Base-by-base conservation (phyloP, 2,329 filamentous ascomycete genomes). In the Aspergillus novoparasiticus region DNA sequence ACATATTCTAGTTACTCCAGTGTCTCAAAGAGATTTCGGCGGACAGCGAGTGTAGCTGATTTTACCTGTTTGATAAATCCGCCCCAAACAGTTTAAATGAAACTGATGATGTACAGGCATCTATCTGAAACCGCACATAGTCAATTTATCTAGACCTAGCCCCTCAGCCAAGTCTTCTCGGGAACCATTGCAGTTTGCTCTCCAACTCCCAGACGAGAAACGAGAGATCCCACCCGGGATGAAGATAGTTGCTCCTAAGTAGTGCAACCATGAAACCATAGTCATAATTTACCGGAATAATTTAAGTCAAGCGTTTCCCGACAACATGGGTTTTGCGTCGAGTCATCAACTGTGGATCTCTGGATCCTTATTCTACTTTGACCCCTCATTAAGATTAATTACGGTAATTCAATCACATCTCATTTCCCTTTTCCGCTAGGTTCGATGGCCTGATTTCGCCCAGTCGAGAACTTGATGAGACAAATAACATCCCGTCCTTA, bases 251-350 rank as follows among this genome's bases (percentile, higher is more conserved):
- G 30, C 34, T 41, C 26, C 26, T 6, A 28, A 39, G 4, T 48
- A 21, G n/a, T 23, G 36, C 26, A 26, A 26, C 26, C 6, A 50
- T 51, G 48, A 19, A 51, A 21, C 6, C 9, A n/a, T 14, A n/a
- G 19, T 21, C 4, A 32, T 34, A 51, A 51, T 32, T 21, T 51
- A 46, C 28, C 39, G 19, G 39, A 41, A n/a, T 41, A 30, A 58
- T 57, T 64, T 55, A 61, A 58, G 58, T 59, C 61, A 28, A 51
- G 21, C 36, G 32, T 26, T 62, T 60, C 65, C 64, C 60, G 62
- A 68, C 60, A 63, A 32, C 61, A 57, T 53, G 48, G 48, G 54
- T 67, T 66, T 67, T 61, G 62, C 32, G 48, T 61, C 39, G 6
- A 41, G 39, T 41, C 59, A 55, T 63, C 48, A 23, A 34, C 57